phyloP scores from a whole-genome alignment of 345 rosid genomes.

The Excoecaria cochinchinensis region DNA sequence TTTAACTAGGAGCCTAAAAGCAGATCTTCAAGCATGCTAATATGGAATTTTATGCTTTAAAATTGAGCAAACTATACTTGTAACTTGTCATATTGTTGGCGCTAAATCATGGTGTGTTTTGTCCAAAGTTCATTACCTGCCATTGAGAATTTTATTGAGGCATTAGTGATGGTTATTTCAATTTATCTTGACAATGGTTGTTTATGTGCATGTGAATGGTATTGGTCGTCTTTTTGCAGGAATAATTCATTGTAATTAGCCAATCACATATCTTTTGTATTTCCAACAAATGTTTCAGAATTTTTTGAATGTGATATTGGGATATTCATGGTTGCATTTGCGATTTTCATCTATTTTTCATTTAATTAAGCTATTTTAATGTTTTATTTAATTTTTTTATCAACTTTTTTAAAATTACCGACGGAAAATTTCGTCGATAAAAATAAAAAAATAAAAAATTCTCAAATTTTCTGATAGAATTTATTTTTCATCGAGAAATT shows the following conservation, averaged over 20 bases:
- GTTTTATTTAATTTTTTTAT: too few relatives aligned
- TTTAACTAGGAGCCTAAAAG: not conserved
- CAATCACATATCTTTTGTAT: conserved; percentile 14
- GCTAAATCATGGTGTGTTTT: not conserved
- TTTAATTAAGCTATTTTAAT: too few relatives aligned
- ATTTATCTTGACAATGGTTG: not conserved
- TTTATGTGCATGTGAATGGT: not conserved
- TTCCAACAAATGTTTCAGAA: conserved; percentile 56
- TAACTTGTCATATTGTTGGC: not conserved
- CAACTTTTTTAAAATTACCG: too few relatives aligned
- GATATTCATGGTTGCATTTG: too few relatives aligned
- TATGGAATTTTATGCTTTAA: not conserved
- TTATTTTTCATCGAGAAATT: too few relatives aligned
- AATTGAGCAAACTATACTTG: not conserved
- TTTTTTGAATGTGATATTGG: conserved; percentile 66
- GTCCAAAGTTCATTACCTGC: not conserved
- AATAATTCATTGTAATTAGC: not conserved
- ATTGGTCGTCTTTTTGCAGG: not conserved
- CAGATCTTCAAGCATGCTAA: not conserved
- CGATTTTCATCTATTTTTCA: too few relatives aligned
- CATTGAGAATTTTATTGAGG: not conserved
- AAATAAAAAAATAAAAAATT: too few relatives aligned
- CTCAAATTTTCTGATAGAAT: too few relatives aligned
- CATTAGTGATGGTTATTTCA: not conserved
- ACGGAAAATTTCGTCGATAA: too few relatives aligned